Conservation (phyloP, 2,329 filamentous ascomycete species). For the Akanthomyces muscarius region DNA sequence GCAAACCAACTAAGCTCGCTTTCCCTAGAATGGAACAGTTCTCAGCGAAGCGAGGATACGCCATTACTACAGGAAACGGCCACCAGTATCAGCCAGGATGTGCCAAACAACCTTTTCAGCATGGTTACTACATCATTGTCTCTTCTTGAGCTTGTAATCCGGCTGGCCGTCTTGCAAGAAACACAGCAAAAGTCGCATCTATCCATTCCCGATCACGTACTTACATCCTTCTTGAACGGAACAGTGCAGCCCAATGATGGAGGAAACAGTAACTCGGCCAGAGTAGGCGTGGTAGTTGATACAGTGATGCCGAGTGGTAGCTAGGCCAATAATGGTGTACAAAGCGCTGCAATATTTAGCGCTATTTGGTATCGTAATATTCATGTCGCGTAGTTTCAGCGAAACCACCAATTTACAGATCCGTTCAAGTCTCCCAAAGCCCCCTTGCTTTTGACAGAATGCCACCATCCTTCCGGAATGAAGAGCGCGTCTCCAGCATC, state of each 20-base stretch:
- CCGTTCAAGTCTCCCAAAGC: conserved; percentile 35
- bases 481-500: conserved; percentile 45
- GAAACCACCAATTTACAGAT: conserved; percentile 46
- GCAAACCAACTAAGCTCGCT: background rate
- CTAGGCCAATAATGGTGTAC: background rate
- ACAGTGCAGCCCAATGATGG: background rate
- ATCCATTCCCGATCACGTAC: conserved; percentile 82
- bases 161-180: conserved; percentile 82
- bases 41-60: background rate
- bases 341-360: background rate
- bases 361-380: background rate
- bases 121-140: conserved; percentile 59
- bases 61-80: background rate
- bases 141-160: conserved; percentile 82
- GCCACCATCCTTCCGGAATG: conserved; percentile 43
- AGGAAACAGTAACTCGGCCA: background rate
- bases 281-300: background rate
- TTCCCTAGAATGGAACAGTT: background rate
- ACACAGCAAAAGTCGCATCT: conserved; percentile 87
- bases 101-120: conserved; percentile 37
- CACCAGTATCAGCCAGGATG: background rate
- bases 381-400: conserved; percentile 23
- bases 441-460: conserved; percentile 40
- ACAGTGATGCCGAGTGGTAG: background rate
- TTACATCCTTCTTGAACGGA: conserved; percentile 72